phyloP scores from a whole-genome alignment of 2,329 filamentous ascomycete species.

The Microdochium paspali region DNA sequence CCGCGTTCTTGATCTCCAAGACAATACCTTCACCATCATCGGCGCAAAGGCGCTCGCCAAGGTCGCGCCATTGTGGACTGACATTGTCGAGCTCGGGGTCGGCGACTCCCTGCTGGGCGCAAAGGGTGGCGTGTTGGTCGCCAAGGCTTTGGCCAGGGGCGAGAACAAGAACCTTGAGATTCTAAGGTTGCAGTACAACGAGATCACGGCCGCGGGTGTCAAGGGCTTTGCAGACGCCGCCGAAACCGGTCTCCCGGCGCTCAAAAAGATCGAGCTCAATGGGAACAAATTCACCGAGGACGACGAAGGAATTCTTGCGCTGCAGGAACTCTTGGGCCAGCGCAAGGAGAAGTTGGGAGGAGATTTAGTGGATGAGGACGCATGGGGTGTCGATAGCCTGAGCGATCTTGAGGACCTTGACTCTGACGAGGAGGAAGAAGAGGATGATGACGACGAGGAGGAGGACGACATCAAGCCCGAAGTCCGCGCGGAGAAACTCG shows the following conservation, averaged over 20 bases:
- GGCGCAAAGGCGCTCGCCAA: constrained; percentile 72
- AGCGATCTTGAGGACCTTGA: constrained; percentile 74
- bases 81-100: constrained; percentile 74
- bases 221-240: constrained; percentile 62
- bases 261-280: constrained; percentile 87
- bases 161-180: constrained; percentile 72
- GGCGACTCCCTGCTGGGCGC: constrained; percentile 79
- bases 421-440: constrained; percentile 59
- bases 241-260: constrained; percentile 57
- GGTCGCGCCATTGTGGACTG: constrained; percentile 64
- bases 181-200: constrained; percentile 85
- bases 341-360: constrained; percentile 68
- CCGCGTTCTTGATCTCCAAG: constrained; percentile 79
- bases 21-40: constrained; percentile 87
- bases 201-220: constrained; percentile 72
- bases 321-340: constrained; percentile 64
- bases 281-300: constrained; percentile 93
- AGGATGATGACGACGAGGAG: constrained; percentile 60
- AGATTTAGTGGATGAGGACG: constrained; percentile 61
- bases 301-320: constrained; percentile 57
- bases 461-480: constrained; percentile 44
- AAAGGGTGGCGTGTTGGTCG: constrained; percentile 67
- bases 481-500: constrained; percentile 58
- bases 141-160: constrained; percentile 62
- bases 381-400: constrained; percentile 78